Evolutionary conservation across 2,329 filamentous ascomycete genomes (phyloP).

Genomic region (Cladosporium sp.): DNA sequence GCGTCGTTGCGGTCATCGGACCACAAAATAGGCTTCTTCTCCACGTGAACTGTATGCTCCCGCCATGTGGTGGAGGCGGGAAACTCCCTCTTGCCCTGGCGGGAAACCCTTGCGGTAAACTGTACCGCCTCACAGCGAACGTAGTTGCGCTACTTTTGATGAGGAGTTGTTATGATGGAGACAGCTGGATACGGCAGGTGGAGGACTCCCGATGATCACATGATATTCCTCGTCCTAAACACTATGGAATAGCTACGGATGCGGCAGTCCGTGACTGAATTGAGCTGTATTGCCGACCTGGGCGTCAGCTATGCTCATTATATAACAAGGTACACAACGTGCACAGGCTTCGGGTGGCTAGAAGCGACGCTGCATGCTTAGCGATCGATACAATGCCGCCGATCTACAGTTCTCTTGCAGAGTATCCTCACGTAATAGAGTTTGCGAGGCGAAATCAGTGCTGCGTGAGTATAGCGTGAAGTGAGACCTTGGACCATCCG

Average conservation of each 20-base stretch:
- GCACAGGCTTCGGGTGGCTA: neutral
- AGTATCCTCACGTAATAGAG: neutral
- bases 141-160: neutral
- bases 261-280: neutral
- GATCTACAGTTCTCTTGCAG: neutral
- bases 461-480: neutral
- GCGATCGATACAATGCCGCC: neutral
- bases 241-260: neutral
- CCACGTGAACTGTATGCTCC: slow-evolving; percentile 4
- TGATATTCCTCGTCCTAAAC: neutral
- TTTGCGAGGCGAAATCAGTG: slow-evolving; percentile 1
- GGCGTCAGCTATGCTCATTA: neutral
- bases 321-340: neutral
- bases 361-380: neutral
- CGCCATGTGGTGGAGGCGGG: slow-evolving; percentile 5
- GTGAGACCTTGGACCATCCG: neutral
- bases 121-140: neutral
- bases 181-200: neutral
- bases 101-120: slow-evolving; percentile 8
- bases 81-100: slow-evolving; percentile 13
- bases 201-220: neutral
- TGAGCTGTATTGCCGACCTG: neutral
- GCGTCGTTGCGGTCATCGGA: neutral
- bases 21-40: slow-evolving; percentile 14
- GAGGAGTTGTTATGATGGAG: neutral